A percentile compares a stretch with the other conserved stretches of the same genome.
These are phyloP conservation scores for Pythium insidiosum DNA, from an alignment of 352 stramenopile genomes.

Conservation along the genomic window DNA sequence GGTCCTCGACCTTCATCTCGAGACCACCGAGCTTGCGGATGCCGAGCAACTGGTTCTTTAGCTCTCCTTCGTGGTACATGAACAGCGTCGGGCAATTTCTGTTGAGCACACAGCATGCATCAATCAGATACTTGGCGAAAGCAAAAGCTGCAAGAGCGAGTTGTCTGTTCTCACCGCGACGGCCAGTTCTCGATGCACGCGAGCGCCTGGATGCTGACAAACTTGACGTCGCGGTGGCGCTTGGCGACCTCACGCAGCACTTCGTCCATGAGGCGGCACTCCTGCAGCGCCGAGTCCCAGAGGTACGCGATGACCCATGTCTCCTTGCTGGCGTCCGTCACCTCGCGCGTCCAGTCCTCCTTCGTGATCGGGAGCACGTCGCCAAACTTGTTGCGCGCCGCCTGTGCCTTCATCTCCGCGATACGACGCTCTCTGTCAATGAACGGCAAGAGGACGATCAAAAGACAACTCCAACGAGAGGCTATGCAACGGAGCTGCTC, in stretches of 20 bases:
- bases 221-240: constrained; percentile 89
- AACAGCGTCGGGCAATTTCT: constrained; percentile 91
- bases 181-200: constrained; percentile 92
- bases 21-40: constrained; percentile 85
- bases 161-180: constrained; percentile 19
- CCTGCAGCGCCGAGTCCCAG: constrained; percentile 82
- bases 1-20: constrained; percentile 83
- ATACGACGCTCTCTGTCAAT: constrained; percentile 68
- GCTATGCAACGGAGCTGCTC: too few relatives aligned
- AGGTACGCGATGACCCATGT: constrained; percentile 88
- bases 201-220: constrained; percentile 89
- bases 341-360: constrained; percentile 89
- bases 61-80: constrained; percentile 86
- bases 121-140: too few relatives aligned
- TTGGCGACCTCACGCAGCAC: constrained; percentile 74
- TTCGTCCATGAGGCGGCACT: constrained; percentile 90
- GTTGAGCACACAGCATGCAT: not conserved
- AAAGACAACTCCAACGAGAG: too few relatives aligned
- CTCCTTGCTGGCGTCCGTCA: constrained; percentile 86
- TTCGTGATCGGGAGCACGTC: constrained; percentile 88
- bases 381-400: constrained; percentile 80
- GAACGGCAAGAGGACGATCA: too few relatives aligned
- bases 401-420: constrained; percentile 80
- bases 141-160: not conserved
- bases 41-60: constrained; percentile 86